Evolutionary conservation across 805 yeast species (phyloP).

Genomic region (Candida endomychidarum): DNA sequence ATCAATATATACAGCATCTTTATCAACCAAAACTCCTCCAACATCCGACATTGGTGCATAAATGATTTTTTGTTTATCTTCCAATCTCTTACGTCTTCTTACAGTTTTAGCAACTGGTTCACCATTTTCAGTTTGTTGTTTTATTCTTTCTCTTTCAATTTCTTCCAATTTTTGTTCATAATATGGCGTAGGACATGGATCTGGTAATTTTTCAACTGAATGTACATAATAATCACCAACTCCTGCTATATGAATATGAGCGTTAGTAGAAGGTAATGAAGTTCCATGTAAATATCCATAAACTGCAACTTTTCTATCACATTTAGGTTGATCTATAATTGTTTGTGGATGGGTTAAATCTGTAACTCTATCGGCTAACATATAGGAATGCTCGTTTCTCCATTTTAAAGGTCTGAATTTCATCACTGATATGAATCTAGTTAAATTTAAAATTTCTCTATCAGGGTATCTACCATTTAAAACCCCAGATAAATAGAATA

Average conservation of each 20-base stretch:
- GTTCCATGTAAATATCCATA: conserved; percentile 97
- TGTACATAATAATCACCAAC: conserved; percentile 83
- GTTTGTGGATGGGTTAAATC: conserved; percentile 91
- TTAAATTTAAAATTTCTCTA: conserved; percentile 86
- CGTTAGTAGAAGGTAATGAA: conserved; percentile 64
- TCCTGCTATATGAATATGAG: conserved; percentile 91
- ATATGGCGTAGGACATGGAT: conserved; percentile 98
- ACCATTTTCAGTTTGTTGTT: conserved; percentile 62
- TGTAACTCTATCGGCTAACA: conserved; percentile 86
- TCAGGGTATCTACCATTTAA: conserved; percentile 97
- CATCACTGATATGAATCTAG: conserved; percentile 94
- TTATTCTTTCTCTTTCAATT: conserved; percentile 68
- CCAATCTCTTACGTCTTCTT: conserved; percentile 82
- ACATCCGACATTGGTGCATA: conserved; percentile 99
- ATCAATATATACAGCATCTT: conserved; percentile 95
- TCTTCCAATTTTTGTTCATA: conserved; percentile 85
- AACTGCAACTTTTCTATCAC: conserved; percentile 85
- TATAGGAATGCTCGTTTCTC: conserved; percentile 97
- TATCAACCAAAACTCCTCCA: conserved; percentile 97
- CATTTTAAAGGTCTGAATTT: conserved; percentile 98
- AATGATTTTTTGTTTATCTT: conserved; percentile 88
- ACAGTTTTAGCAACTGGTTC: conserved; percentile 51
- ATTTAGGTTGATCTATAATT: conserved; percentile 74
- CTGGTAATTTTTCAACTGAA: conserved; percentile 85
- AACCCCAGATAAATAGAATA: conserved; percentile 92